Evolutionary conservation across 2,329 filamentous ascomycete genomes (phyloP), one percentile per base, ranked within the genome.

Genomic region (Colletotrichum caudatum): DNA sequence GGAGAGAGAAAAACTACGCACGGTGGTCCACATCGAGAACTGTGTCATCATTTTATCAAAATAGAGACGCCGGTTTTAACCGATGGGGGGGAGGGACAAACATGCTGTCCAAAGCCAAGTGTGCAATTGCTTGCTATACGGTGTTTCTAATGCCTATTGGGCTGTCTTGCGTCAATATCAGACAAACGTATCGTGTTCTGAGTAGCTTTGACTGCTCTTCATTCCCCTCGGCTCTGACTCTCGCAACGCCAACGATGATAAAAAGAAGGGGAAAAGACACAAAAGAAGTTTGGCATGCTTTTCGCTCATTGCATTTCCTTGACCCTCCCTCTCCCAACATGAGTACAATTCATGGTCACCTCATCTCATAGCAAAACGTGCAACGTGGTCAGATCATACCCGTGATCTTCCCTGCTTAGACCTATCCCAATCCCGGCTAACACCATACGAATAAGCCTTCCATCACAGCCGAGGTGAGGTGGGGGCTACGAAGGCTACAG

Each of bases 121-220:
- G 26, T 57, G 65, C 69, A 72, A 69, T 72, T 64, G 69, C 69
- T 72, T 72, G 69, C 69, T 59, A 64, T 60, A 58, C 44, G 54
- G 35, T 57, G 33, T 58, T 71, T 61, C 61, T 63, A 48, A 37
- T 62, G 46, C 37, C 46, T 37, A 37, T 37, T 50, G 8, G 33
- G 39, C 53, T 56, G 33, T 16, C 33, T 56, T 37, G n/a, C 11
- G 46, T 56, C 54, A 39, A 23, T 23, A 35, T 35, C n/a, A 23
- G 33, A 39, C 53, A 37, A 57, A 16, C 33, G 33, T 37, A 20
- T 57, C 54, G 35, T 39, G 33, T 57, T 57, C 54, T 23, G 33
- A 6, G 54, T 7, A 39, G n/a, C 54, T 39, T 57, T 57, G 53
- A 5, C 33, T 11, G 14, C 29, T 23, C 29, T 35, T 14, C 20